Conservation (phyloP, 2,329 filamentous ascomycete genomes). For the Sphaerulina vaccinii region DNA sequence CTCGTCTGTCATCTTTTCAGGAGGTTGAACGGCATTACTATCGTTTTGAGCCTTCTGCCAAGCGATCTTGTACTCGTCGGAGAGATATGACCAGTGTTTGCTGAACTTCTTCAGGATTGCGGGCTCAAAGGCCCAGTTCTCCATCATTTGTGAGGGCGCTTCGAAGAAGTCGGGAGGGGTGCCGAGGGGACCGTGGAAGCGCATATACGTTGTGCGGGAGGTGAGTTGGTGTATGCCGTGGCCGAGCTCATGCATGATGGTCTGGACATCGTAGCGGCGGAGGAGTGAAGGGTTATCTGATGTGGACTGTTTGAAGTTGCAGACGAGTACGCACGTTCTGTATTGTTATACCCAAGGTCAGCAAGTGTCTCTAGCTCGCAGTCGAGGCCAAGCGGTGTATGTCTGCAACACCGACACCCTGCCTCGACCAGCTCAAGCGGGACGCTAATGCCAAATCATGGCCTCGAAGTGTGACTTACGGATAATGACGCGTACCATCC, state of each 20-base stretch:
- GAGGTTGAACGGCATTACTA: conserved; percentile 3
- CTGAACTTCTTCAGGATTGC: conserved; percentile 13
- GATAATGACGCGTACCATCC: conserved; percentile 15
- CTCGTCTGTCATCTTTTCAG: conserved; percentile 6
- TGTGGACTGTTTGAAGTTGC: conserved; percentile 7
- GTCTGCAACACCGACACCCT: no score
- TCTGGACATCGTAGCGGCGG: neutral
- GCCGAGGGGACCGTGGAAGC: conserved; percentile 5
- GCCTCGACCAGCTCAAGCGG: no score
- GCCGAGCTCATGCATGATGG: conserved; percentile 18
- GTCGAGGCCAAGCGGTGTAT: no score
- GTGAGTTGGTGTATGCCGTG: conserved; percentile 19
- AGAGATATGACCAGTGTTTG: conserved; percentile 19
- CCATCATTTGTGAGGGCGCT: conserved; percentile 17
- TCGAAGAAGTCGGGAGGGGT: conserved; percentile 14
- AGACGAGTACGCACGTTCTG: neutral
- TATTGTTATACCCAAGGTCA: neutral
- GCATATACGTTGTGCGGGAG: conserved; percentile 1
- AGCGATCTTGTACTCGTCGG: neutral
- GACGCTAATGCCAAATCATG: no score
- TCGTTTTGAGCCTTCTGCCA: conserved; percentile 7
- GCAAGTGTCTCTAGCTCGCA: no score
- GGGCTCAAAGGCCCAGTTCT: conserved; percentile 11
- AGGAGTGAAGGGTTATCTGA: conserved; percentile 12
- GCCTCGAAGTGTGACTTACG: neutral